Conservation (phyloP, 106 monocot genomes). For the Dendrobium nobile region DNA sequence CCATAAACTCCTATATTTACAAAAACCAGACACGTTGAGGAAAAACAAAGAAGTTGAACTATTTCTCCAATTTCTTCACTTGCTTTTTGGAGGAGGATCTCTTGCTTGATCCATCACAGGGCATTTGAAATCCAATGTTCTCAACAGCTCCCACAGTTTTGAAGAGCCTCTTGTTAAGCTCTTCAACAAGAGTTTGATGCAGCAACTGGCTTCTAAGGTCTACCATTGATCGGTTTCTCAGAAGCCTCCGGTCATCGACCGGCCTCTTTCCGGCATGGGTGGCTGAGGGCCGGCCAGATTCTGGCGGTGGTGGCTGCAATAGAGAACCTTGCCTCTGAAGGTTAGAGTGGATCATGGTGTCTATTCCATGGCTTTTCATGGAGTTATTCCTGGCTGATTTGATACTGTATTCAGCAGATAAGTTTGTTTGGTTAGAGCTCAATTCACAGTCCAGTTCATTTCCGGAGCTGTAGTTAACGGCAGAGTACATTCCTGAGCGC, state of each 20-base stretch:
- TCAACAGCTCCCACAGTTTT: conserved; percentile 65
- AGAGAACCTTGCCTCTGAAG: not conserved
- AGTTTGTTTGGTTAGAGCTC: not conserved
- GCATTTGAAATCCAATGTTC: conserved; percentile 48
- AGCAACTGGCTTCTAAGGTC: conserved; percentile 61
- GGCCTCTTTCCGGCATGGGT: conserved; percentile 11
- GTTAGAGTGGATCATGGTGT: not conserved
- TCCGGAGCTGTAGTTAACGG: conserved; percentile 51
- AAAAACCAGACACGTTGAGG: not conserved
- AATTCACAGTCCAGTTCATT: conserved; percentile 30
- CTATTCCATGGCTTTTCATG: not conserved
- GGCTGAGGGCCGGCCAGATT: not conserved
- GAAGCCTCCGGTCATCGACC: conserved; percentile 2
- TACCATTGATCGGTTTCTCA: conserved; percentile 49
- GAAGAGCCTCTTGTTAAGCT: conserved; percentile 48
- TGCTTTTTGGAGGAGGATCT: conserved; percentile 3
- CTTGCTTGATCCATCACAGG: conserved; percentile 8
- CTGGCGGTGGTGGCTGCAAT: not conserved
- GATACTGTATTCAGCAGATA: not conserved
- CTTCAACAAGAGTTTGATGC: conserved; percentile 42
- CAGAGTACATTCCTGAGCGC: conserved; percentile 57
- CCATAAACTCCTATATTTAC: not conserved
- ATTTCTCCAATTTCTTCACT: not conserved
- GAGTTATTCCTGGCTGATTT: not conserved
- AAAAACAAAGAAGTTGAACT: not conserved